Conservation (phyloP, 2,329 filamentous ascomycete species). For the Gaeumannomyces sp. region DNA sequence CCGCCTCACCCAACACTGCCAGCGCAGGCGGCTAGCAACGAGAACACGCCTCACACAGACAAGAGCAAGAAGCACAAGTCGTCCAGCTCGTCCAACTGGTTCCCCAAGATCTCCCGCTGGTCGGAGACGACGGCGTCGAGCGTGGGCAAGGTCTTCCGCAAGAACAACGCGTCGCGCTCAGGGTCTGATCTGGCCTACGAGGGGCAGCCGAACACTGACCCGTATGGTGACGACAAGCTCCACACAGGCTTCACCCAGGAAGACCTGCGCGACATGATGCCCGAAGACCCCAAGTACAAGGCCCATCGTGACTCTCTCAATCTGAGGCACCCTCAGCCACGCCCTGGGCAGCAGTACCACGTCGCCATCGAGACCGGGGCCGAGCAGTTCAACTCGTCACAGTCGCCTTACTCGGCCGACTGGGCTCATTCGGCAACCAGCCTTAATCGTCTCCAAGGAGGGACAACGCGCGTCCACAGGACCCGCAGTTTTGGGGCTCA, state of each 20-base stretch:
- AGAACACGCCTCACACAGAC: slow-evolving; percentile 71
- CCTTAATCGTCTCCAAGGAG: slow-evolving; percentile 44
- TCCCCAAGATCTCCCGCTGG: slow-evolving; percentile 95
- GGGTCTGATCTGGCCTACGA: slow-evolving; percentile 68
- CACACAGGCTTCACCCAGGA: slow-evolving; percentile 51
- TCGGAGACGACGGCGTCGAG: slow-evolving; percentile 93
- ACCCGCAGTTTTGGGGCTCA: slow-evolving; percentile 37
- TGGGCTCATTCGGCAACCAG: slow-evolving; percentile 58
- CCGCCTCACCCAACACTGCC: slow-evolving; percentile 47
- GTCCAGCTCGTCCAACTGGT: slow-evolving; percentile 67
- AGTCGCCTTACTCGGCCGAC: slow-evolving; percentile 54
- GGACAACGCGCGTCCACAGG: slow-evolving; percentile 26
- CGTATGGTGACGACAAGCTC: slow-evolving; percentile 56
- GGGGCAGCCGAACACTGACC: slow-evolving; percentile 49
- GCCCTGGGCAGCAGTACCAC: slow-evolving; percentile 67
- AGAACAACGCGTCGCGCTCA: slow-evolving; percentile 58
- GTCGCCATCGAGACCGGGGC: slow-evolving; percentile 63
- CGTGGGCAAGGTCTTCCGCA: slow-evolving; percentile 63
- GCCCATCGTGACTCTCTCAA: slow-evolving; percentile 76
- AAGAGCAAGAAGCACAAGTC: slow-evolving; percentile 87
- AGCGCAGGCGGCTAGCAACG: slow-evolving; percentile 55
- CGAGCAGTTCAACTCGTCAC: slow-evolving; percentile 56
- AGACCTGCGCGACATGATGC: slow-evolving; percentile 30
- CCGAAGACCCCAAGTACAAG: slow-evolving; percentile 71
- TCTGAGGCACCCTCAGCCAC: slow-evolving; percentile 72